Conservation (phyloP, 2,329 filamentous ascomycete genomes). For the Alternaria gaisen region DNA sequence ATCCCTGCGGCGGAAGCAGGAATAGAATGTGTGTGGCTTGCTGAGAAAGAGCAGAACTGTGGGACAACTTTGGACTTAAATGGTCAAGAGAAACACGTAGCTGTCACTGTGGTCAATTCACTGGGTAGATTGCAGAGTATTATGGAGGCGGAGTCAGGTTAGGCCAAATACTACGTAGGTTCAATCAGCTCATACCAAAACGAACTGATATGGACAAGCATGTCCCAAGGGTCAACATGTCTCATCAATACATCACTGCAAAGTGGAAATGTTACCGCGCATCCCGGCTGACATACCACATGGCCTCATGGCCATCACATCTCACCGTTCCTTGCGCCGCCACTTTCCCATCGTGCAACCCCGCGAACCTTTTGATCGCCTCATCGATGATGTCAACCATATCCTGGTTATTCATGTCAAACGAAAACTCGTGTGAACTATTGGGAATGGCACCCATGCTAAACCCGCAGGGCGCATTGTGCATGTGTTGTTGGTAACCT, state of each 20-base stretch:
- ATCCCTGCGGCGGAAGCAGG: not conserved
- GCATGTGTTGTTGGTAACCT: slow-evolving; percentile 27
- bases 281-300: slow-evolving; percentile 27
- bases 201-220: not conserved
- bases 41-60: not conserved
- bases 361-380: slow-evolving; percentile 27
- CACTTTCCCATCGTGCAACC: slow-evolving; percentile 26
- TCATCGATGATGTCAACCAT: slow-evolving; percentile 36
- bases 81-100: not conserved
- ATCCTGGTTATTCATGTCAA: slow-evolving; percentile 34
- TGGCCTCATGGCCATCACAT: slow-evolving; percentile 25
- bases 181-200: not conserved
- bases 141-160: not conserved
- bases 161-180: not conserved
- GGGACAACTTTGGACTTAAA: not conserved
- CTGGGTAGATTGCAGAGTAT: not conserved
- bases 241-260: not conserved
- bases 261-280: not conserved
- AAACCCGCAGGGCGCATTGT: slow-evolving; percentile 24
- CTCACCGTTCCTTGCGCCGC: slow-evolving; percentile 29
- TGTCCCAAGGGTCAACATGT: not conserved
- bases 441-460: slow-evolving; percentile 25
- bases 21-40: not conserved
- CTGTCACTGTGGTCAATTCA: not conserved
- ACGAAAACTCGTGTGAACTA: slow-evolving; percentile 23